These are phyloP conservation scores for Phytophthora pini DNA, from an alignment of 352 stramenopile genomes.

Conservation along the genomic window DNA sequence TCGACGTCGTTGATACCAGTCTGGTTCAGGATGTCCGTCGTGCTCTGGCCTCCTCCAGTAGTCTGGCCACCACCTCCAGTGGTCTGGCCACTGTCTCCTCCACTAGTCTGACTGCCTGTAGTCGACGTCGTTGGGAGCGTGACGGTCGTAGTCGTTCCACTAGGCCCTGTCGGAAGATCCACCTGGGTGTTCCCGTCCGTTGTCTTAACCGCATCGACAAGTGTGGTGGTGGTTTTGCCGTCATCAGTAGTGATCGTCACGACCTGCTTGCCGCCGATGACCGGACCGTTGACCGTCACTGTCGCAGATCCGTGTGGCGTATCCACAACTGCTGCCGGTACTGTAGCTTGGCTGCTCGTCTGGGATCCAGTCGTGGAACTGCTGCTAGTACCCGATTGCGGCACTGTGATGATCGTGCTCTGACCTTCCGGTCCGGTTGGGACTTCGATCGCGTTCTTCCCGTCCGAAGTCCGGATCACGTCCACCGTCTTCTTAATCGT, in stretches of 20 bases:
- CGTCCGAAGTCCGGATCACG: not conserved
- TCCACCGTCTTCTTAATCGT: slow-evolving; percentile 7
- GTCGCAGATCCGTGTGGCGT: slow-evolving; percentile 1
- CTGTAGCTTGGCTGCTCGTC: no score
- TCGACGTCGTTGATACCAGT: slow-evolving; percentile 9
- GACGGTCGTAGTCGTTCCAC: slow-evolving; percentile 19
- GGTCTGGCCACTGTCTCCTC: no score
- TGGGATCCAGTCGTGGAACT: no score
- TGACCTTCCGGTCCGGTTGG: slow-evolving; percentile 5
- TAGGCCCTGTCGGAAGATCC: no score
- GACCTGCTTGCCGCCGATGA: slow-evolving; percentile 3
- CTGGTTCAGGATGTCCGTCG: slow-evolving; percentile 17
- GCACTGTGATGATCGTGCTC: no score
- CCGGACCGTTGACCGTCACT: slow-evolving; percentile 2
- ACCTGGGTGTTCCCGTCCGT: slow-evolving; percentile 6
- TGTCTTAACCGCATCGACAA: slow-evolving; percentile 1
- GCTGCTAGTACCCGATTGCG: no score
- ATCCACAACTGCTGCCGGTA: not conserved
- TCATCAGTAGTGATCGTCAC: slow-evolving; percentile 17
- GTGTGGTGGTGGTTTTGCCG: slow-evolving; percentile 6
- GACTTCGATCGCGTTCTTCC: slow-evolving; percentile 14
- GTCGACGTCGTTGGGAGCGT: slow-evolving; percentile 1
- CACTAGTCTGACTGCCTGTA: no score
- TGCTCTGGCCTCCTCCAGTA: slow-evolving; percentile 2
- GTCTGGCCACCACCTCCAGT: no score